Evolutionary conservation across 2,329 filamentous ascomycete genomes (phyloP).

Genomic region (Stachybotrys elegans): DNA sequence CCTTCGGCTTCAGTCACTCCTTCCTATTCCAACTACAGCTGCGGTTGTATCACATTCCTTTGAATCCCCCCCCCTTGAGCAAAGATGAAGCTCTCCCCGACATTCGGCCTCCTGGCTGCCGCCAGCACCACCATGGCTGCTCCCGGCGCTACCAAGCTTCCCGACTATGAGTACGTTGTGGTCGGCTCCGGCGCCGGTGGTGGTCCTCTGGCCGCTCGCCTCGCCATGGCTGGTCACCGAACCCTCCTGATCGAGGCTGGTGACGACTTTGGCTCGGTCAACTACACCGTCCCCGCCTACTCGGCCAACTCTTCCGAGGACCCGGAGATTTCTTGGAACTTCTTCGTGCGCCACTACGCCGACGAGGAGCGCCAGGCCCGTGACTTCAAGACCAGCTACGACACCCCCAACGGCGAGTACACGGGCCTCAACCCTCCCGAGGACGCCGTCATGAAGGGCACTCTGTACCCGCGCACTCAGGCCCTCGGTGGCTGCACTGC

Average conservation of each 20-base stretch:
- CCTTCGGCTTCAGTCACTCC: too few species aligned
- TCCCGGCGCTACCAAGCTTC: slow-evolving; percentile 14
- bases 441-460: slow-evolving; percentile 34
- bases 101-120: too few species aligned
- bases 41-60: too few species aligned
- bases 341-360: slow-evolving; percentile 58
- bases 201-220: slow-evolving; percentile 51
- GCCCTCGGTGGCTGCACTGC: slow-evolving; percentile 47
- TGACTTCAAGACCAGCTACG: slow-evolving; percentile 56
- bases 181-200: slow-evolving; percentile 59
- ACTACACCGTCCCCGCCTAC: slow-evolving; percentile 51
- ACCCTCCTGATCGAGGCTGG: slow-evolving; percentile 59
- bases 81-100: too few species aligned
- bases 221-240: slow-evolving; percentile 54
- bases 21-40: too few species aligned
- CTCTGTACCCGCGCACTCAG: slow-evolving; percentile 41
- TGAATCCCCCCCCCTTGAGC: too few species aligned
- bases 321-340: slow-evolving; percentile 54
- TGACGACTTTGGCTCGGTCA: slow-evolving; percentile 47
- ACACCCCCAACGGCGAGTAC: slow-evolving; percentile 43
- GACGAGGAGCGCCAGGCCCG: slow-evolving; percentile 45
- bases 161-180: slow-evolving; percentile 50
- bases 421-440: slow-evolving; percentile 34
- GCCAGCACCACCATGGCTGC: too few species aligned
- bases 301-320: slow-evolving; percentile 51